Evolutionary conservation across 2,329 filamentous ascomycete genomes (phyloP).

Genomic region (Sporothrix inflata): DNA sequence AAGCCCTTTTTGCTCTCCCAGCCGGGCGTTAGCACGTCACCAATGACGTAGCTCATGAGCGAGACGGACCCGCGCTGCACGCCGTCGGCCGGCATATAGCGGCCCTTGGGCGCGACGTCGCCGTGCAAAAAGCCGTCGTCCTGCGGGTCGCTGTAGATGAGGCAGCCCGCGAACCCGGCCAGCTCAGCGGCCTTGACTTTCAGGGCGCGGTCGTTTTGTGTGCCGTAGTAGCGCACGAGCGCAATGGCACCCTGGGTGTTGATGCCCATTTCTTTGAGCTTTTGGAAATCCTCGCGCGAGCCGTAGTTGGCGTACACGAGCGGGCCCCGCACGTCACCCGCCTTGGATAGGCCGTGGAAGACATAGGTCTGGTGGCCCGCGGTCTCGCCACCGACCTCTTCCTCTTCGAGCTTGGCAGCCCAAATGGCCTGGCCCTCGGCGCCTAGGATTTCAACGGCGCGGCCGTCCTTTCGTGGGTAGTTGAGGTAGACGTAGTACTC

Average conservation of each 20-base stretch:
- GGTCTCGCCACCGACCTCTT: constrained; percentile 65
- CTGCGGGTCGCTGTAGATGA: constrained; percentile 89
- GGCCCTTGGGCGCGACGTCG: constrained; percentile 72
- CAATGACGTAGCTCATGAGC: constrained; percentile 79
- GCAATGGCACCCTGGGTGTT: constrained; percentile 79
- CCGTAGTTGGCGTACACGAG: constrained; percentile 94
- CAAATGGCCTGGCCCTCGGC: constrained; percentile 65
- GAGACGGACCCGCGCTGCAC: constrained; percentile 83
- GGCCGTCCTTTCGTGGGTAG: constrained; percentile 77
- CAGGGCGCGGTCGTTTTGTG: constrained; percentile 70
- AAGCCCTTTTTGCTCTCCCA: constrained; percentile 70
- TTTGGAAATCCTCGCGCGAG: constrained; percentile 78
- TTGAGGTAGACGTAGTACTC: constrained; percentile 90
- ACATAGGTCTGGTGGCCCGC: constrained; percentile 70
- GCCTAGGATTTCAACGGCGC: constrained; percentile 79
- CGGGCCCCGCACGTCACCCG: constrained; percentile 82
- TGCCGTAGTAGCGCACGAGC: constrained; percentile 78
- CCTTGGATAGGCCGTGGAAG: constrained; percentile 88
- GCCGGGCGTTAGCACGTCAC: constrained; percentile 90
- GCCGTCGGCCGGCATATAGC: constrained; percentile 78
- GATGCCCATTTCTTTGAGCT: constrained; percentile 70
- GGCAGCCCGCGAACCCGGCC: constrained; percentile 81
- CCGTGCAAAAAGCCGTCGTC: constrained; percentile 82
- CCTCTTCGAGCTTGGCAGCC: constrained; percentile 84
- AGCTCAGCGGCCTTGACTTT: constrained; percentile 91